These are phyloP conservation scores for Fusarium tupiense DNA, from an alignment of 2,329 filamentous ascomycete species.

Conservation along the genomic window DNA sequence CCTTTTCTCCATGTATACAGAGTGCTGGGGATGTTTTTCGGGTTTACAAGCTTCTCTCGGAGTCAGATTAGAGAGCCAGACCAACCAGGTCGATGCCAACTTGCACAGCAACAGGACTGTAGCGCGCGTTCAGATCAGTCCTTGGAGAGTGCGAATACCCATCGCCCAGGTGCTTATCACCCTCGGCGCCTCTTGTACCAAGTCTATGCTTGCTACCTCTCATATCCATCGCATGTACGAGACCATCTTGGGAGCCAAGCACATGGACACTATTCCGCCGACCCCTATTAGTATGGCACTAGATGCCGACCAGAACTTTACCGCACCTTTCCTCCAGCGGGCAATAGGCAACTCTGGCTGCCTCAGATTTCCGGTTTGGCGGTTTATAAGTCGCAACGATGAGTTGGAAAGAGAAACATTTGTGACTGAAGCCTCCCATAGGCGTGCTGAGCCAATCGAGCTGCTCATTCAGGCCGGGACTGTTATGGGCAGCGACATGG, in stretches of 20 bases:
- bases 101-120: background rate
- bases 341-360: background rate
- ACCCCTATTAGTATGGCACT: fast-evolving
- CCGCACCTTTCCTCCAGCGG: too few species aligned
- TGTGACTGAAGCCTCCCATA: too few species aligned
- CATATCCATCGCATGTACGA: too few species aligned
- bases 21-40: fast-evolving
- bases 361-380: background rate
- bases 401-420: fast-evolving
- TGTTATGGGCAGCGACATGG: background rate
- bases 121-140: background rate
- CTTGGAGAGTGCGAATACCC: fast-evolving
- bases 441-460: background rate
- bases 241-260: background rate
- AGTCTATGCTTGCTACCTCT: background rate
- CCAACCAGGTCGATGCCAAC: fast-evolving
- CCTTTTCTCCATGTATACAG: background rate
- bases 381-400: background rate
- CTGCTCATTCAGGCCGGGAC: background rate
- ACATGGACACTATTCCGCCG: fast-evolving
- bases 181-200: fast-evolving
- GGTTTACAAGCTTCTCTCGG: fast-evolving
- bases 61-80: fast-evolving
- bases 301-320: background rate
- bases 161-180: background rate